Percentiles rank a stretch among this genome's conserved stretches.
phyloP scores from a whole-genome alignment of 139 green algal species.

The Chlamydomonas sp. region DNA sequence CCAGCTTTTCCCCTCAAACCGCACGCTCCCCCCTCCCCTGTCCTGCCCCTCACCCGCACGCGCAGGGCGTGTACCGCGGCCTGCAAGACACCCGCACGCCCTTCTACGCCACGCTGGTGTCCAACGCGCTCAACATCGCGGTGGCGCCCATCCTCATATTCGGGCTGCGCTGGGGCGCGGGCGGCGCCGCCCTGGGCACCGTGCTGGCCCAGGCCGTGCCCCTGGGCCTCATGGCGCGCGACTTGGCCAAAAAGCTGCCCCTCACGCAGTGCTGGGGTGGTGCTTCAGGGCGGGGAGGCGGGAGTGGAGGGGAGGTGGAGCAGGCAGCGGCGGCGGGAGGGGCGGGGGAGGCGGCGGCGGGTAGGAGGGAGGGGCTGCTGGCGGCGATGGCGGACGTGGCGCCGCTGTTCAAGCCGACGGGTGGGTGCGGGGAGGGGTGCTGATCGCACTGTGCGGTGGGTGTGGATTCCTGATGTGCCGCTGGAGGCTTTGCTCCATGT shows the following conservation, averaged over 20 bases:
- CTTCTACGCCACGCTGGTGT: conserved; percentile 69
- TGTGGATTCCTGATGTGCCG: no score
- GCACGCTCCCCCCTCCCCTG: not conserved
- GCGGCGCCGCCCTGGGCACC: conserved; percentile 77
- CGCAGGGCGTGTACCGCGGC: conserved; percentile 77
- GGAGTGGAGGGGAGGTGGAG: not conserved
- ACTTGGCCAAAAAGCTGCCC: not conserved
- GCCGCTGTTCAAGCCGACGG: conserved; percentile 32
- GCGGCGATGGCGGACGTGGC: conserved; percentile 16
- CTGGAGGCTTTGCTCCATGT: no score
- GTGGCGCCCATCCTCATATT: conserved; percentile 83
- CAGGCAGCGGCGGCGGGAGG: not conserved
- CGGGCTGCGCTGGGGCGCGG: conserved; percentile 60
- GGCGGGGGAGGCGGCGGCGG: not conserved
- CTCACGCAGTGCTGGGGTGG: not conserved
- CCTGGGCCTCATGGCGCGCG: not conserved
- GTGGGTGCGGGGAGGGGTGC: conserved; percentile 6
- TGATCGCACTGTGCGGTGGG: not conserved
- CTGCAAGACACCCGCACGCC: conserved; percentile 80
- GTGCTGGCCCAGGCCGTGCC: conserved; percentile 64
- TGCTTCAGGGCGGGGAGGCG: not conserved
- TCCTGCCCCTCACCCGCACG: not conserved
- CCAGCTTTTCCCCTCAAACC: no score
- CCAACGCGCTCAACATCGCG: conserved; percentile 77
- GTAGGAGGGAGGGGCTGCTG: not conserved